phyloP scores from a whole-genome alignment of 1,139 yeast genomes.

The Diutina pseudorugosa region DNA sequence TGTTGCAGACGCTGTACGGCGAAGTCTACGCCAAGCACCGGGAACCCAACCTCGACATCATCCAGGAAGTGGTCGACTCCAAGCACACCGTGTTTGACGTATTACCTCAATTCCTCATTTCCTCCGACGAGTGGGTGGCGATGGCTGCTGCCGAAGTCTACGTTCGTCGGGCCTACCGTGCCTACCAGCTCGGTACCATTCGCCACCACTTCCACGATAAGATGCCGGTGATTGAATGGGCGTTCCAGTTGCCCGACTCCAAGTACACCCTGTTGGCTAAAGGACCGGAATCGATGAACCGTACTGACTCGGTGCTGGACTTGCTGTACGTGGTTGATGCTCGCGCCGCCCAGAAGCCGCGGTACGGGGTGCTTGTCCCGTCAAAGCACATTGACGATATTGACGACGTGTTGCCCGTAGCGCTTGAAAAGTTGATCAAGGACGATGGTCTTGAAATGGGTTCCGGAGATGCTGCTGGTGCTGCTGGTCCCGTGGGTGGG shows the following conservation, averaged over 20 bases:
- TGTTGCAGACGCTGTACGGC: constrained; percentile 81
- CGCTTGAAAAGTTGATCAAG: constrained; percentile 54
- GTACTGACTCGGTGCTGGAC: constrained; percentile 90
- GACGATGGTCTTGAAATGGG: constrained; percentile 22
- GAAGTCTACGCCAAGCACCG: constrained; percentile 67
- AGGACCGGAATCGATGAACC: constrained; percentile 32
- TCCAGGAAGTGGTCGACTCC: constrained; percentile 89
- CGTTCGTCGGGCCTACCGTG: constrained; percentile 93
- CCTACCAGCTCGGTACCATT: constrained; percentile 77
- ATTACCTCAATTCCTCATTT: constrained; percentile 77
- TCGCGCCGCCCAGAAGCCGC: constrained; percentile 38
- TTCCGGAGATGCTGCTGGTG: background rate
- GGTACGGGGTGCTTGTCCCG: constrained; percentile 84
- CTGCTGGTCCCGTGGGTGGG: background rate
- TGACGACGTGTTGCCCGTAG: constrained; percentile 70
- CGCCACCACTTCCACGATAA: constrained; percentile 44
- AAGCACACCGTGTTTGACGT: constrained; percentile 95
- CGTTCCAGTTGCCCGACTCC: constrained; percentile 61
- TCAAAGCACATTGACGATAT: constrained; percentile 78
- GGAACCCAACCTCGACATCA: constrained; percentile 67
- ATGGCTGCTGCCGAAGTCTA: constrained; percentile 96
- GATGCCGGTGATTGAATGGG: constrained; percentile 74
- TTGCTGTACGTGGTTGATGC: constrained; percentile 72
- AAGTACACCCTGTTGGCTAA: background rate
- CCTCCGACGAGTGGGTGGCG: constrained; percentile 77